Percentiles rank a stretch among this genome's conserved stretches.
Evolutionary conservation across 371 early-diverging fungal species (phyloP).

Genomic region (Rhizomucor pusillus): DNA sequence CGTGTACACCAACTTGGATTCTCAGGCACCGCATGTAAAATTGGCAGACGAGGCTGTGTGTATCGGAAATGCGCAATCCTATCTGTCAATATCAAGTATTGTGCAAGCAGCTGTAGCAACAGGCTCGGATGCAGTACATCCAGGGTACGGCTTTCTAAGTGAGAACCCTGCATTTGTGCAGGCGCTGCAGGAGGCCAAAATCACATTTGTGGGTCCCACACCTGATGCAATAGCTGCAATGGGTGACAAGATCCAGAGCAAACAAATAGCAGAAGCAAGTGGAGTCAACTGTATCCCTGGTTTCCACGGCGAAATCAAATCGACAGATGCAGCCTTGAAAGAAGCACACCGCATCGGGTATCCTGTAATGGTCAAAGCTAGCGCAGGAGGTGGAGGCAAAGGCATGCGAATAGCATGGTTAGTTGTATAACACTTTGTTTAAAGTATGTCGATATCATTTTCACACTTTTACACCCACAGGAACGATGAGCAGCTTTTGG

Average conservation of each 20-base stretch:
- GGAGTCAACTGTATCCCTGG: constrained; percentile 68
- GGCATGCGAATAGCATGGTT: constrained; percentile 78
- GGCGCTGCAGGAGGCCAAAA: constrained; percentile 53
- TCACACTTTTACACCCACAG: constrained; percentile 9
- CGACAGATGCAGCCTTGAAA: constrained; percentile 34
- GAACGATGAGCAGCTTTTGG: constrained; percentile 66
- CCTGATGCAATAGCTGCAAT: constrained; percentile 81
- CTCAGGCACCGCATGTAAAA: constrained; percentile 74
- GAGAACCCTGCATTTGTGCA: constrained; percentile 79
- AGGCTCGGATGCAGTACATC: constrained; percentile 79
- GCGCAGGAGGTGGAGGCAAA: constrained; percentile 89
- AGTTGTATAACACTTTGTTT: constrained; percentile 1
- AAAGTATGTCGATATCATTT: constrained; percentile 2
- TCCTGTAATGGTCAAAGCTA: constrained; percentile 85
- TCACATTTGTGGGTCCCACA: constrained; percentile 78
- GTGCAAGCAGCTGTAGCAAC: constrained; percentile 56
- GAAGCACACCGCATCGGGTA: constrained; percentile 63
- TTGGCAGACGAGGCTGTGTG: constrained; percentile 79
- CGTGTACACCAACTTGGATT: constrained; percentile 71
- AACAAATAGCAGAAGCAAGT: constrained; percentile 67
- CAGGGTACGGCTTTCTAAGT: constrained; percentile 88
- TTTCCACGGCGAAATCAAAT: constrained; percentile 59
- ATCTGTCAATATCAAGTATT: constrained; percentile 66
- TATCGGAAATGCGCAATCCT: constrained; percentile 69
- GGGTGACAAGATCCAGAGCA: constrained; percentile 89